Percentiles rank a stretch among this genome's conserved stretches.
These are phyloP conservation scores for Anthostomella pinea DNA, from an alignment of 2,329 filamentous ascomycete genomes.

Conservation along the genomic window DNA sequence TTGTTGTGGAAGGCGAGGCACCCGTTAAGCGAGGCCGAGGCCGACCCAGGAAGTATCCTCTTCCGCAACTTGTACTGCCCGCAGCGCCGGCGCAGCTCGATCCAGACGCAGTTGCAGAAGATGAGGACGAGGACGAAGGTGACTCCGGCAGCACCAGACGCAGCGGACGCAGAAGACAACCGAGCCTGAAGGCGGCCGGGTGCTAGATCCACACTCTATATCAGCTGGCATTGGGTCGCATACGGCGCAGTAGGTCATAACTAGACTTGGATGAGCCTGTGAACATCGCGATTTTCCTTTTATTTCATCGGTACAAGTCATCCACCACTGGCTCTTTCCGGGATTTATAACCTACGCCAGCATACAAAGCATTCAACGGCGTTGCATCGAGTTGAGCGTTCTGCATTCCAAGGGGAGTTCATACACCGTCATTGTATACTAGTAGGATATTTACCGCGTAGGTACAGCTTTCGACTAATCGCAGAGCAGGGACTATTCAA, in stretches of 20 bases:
- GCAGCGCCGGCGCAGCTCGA: too few relatives aligned
- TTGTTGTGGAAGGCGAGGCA: constrained; percentile 3
- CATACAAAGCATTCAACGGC: too few relatives aligned
- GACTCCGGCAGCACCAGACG: constrained; percentile 13
- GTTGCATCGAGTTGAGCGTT: too few relatives aligned
- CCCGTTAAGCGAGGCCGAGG: constrained; percentile 23
- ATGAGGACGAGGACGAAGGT: constrained; percentile 13
- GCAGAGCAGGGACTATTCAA: too few relatives aligned
- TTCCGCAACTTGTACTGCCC: too few relatives aligned
- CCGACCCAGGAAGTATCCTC: constrained; percentile 20
- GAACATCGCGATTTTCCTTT: too few relatives aligned
- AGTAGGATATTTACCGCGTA: background rate
- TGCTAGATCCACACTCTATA: constrained; percentile 5
- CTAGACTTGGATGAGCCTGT: background rate
- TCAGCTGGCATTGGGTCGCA: background rate
- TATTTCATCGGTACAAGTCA: too few relatives aligned
- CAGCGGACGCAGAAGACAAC: constrained; percentile 19
- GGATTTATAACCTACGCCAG: too few relatives aligned
- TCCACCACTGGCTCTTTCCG: too few relatives aligned
- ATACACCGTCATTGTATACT: too few relatives aligned
- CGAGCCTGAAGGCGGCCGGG: constrained; percentile 15
- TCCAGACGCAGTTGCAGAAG: constrained; percentile 3
- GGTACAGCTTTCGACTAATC: background rate
- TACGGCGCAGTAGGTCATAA: background rate
- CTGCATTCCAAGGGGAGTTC: too few relatives aligned